Evolutionary conservation across 768 basidiomycete genomes (phyloP), one percentile per base, ranked within the genome.

Genomic region (Collybia sordida): DNA sequence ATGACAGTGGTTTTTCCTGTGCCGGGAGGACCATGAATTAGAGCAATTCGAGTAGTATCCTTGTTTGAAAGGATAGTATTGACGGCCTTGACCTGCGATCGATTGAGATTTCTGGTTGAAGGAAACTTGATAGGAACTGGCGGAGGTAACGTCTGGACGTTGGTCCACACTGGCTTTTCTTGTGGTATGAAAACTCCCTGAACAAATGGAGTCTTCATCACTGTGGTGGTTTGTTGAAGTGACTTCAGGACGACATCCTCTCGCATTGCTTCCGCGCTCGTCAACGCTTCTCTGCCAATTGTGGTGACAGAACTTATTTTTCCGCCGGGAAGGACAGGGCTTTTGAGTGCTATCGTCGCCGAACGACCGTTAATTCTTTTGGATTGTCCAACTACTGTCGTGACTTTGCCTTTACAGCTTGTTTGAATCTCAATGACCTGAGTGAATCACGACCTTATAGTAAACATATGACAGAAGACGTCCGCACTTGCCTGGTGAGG

Each of bases 1-100:
- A 85, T 85, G 15, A 81, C 80, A 17, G 80, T 80, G 3, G 83
- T 83, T 60, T 85, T 85, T 9, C 83, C 84, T 34, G 83, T 82
- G 4, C 82, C 83, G 41, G 83, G 82, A 36, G 83, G 83, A 1
- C 81, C 82, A 31, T 75, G 74, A 15, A 76, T 68, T 9, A 77
- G 43, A 23, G 62, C 59, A 11, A 73, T 48, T 8, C 64, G 64
- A 25, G 66, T 41, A 2, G 42, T 19, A 19, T 71, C 31, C 49
- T 66, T 28, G 50, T 54, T 53, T 1, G 74, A 72, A 0, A 77
- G 56, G 38, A 74, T 72, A 14, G 61, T 54, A 1, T 60, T 44
- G 17, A 72, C 65, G 14, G 72, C 75, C 7, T 52, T 50, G 4
- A 31, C 45, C 47, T 75, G 74, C 4, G 75, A 75, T 4, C 38